Percentiles rank a stretch among this genome's conserved stretches.
phyloP scores from a whole-genome alignment of 2,329 filamentous ascomycete genomes.

The Epichloe uncinata region DNA sequence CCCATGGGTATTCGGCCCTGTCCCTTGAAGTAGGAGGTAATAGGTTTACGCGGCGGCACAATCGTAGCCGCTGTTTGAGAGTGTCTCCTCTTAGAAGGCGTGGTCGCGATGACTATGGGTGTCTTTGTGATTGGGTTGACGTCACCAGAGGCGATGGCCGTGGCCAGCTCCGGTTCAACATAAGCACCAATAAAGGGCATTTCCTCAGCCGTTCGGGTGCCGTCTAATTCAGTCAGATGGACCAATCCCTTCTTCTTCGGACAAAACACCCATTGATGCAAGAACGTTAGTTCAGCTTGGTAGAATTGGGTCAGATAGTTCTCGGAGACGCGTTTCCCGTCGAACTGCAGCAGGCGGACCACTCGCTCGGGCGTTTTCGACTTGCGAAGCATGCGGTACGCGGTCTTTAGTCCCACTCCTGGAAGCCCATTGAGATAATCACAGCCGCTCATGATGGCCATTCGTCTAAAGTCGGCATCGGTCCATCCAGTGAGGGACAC shows the following conservation, averaged over 20 bases:
- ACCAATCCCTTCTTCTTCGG: slow-evolving; percentile 58
- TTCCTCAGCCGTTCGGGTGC: slow-evolving; percentile 49
- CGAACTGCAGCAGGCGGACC: slow-evolving; percentile 72
- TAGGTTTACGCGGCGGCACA: slow-evolving; percentile 31
- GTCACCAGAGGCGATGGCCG: slow-evolving; percentile 65
- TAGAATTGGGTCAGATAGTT: slow-evolving; percentile 72
- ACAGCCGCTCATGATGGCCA: slow-evolving; percentile 94
- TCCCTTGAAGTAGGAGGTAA: slow-evolving; percentile 40
- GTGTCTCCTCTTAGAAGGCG: slow-evolving; percentile 29
- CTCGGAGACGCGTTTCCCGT: slow-evolving; percentile 72
- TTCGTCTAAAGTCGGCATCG: slow-evolving; percentile 78
- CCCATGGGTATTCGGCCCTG: slow-evolving; percentile 40
- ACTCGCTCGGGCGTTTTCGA: slow-evolving; percentile 77
- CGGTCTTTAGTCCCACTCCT: slow-evolving; percentile 83
- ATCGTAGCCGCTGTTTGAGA: slow-evolving; percentile 19
- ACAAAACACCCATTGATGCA: slow-evolving; percentile 92
- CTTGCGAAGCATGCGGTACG: slow-evolving; percentile 79
- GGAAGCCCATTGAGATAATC: slow-evolving; percentile 84
- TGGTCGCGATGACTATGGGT: slow-evolving; percentile 31
- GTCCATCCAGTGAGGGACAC: slow-evolving; percentile 87
- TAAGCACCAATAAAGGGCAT: slow-evolving; percentile 72
- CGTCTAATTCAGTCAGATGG: slow-evolving; percentile 55
- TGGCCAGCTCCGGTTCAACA: slow-evolving; percentile 56
- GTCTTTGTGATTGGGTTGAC: slow-evolving; percentile 83
- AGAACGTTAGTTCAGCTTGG: slow-evolving; percentile 81